These are phyloP conservation scores for Vitellaria paradoxa DNA, from an alignment of 179 eudicot genomes.

Conservation along the genomic window DNA sequence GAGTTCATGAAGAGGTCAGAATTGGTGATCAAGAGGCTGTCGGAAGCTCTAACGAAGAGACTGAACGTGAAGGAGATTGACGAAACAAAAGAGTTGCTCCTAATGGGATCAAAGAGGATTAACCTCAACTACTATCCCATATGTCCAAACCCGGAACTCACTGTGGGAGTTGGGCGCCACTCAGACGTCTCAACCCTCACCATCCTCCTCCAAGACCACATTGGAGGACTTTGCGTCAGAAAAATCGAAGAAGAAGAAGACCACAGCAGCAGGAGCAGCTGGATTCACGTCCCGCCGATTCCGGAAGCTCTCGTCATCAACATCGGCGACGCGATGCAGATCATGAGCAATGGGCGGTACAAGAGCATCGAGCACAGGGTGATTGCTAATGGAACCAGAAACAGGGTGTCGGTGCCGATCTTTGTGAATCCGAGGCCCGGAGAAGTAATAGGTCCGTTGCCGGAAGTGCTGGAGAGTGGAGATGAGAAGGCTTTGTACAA, in stretches of 20 bases:
- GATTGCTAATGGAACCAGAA: slow-evolving; percentile 16
- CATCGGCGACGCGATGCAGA: slow-evolving; percentile 27
- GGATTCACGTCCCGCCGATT: slow-evolving; percentile 23
- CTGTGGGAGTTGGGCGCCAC: slow-evolving; percentile 29
- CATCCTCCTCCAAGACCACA: slow-evolving; percentile 29
- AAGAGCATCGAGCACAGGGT: slow-evolving; percentile 33
- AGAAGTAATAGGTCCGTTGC: slow-evolving; percentile 19
- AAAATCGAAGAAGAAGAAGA: background rate
- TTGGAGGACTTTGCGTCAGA: slow-evolving; percentile 29
- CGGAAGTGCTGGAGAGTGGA: slow-evolving; percentile 19
- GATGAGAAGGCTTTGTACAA: slow-evolving; percentile 22
- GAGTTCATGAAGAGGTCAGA: slow-evolving; percentile 16
- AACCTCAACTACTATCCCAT: slow-evolving; percentile 26
- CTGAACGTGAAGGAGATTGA: slow-evolving; percentile 18
- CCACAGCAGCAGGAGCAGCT: background rate
- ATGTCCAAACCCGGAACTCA: slow-evolving; percentile 39
- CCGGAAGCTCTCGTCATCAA: slow-evolving; percentile 26
- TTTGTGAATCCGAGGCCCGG: slow-evolving; percentile 23
- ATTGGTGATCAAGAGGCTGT: slow-evolving; percentile 3
- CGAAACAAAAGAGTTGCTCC: background rate
- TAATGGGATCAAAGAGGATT: slow-evolving; percentile 13
- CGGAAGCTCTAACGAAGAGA: slow-evolving; percentile 17
- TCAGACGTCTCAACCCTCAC: slow-evolving; percentile 27
- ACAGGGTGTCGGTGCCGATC: slow-evolving; percentile 27
- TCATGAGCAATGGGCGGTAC: slow-evolving; percentile 30